Base-by-base conservation (phyloP, 345 rosid species). In the Erodium maritimum region DNA sequence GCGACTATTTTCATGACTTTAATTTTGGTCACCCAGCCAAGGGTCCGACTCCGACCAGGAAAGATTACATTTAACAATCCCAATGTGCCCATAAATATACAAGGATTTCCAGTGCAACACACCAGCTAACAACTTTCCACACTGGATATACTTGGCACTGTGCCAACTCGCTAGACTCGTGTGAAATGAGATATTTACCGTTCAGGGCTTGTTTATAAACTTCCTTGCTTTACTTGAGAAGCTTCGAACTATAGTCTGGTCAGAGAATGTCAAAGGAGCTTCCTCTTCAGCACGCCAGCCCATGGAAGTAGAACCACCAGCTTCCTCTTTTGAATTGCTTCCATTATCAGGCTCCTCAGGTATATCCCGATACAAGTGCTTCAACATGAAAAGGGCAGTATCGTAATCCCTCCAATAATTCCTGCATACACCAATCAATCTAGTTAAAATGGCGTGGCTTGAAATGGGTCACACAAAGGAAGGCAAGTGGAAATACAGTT, bases 321-420 rank as follows among this genome's bases (percentile, higher is more conserved):
- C 71, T 57, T 60, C 72, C 21, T 54, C 62, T 34, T 77, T 76
- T 20, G 83, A 20, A 58, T 68, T 74, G 60, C 50, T 60, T 56
- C 58, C 73, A 0, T 51, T 20, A 21, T 54, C 58, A 12, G 77
- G 76, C 46, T 79, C 86, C 55, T 89, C 89, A 25, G 81, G 85
- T 63, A 89, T 84, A 50, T 81, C 85, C 17, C 82, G 75, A 63
- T 86, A 85, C 65, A 93, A 67, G 78, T 93, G 93, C 69, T 82
- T 86, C 70, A 93, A 71, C 61, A 93, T 85, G 79, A 88, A 93
- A 21, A 93, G 90, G 21, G 96, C 96, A 17, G 99, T 86, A 61
- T 93, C 99, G 18, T 61, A 25, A 71, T 93, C 99, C 74, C 98
- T 88, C 98, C 98, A 89, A 64, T 93, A 93, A 78, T 93, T 93